Evolutionary conservation across 1,284 basidiomycete species (phyloP), one percentile per base, ranked within the genome.

Genomic region (Sutorius eximius): DNA sequence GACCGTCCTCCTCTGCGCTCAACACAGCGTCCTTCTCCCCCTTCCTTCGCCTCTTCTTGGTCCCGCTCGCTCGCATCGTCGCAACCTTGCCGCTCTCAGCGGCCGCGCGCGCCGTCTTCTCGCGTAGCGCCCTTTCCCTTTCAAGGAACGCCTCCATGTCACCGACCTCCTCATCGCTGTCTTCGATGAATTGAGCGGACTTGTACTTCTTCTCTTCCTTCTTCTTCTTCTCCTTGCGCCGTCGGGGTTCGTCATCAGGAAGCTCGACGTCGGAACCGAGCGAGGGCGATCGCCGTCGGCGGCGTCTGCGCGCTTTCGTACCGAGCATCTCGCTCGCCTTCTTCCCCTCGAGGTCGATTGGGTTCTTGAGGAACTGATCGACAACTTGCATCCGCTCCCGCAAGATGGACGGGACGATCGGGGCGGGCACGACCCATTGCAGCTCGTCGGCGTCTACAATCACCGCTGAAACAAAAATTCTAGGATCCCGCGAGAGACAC

Each of bases 161-260:
- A 18, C 80, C 89, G 56, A 82, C 82, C 69, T 91, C 91, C 58
- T 79, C 89, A 65, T 96, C 93, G 61, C 89, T 91, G 71, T 95
- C 93, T 66, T 88, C 83, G 67, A 95, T 93, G 68, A 95, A 93
- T 68, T 93, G 88, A 7, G 93, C 93, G 12, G 86, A 89, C 73
- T 94, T 94, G 79, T 89, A 95, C 53, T 77, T 71, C 71, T 86
- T 80, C 63, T 84, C 79, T 70, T 95, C 91, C 65, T 86, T 83
- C 63, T 75, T 78, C 72, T 84, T 82, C 75, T 77, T 80, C 62
- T 76, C 75, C 67, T 77, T 80, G 65, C 71, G 78, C 53, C 64
- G 68, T 46, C 64, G 70, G 41, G 74, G 75, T 59, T 80, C 80
- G 47, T 79, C 77, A 49, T 77, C 76, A 18, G 63, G 71, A 48